These are phyloP conservation scores for Hericium coralloides DNA, from an alignment of 768 basidiomycete species.

Conservation along the genomic window DNA sequence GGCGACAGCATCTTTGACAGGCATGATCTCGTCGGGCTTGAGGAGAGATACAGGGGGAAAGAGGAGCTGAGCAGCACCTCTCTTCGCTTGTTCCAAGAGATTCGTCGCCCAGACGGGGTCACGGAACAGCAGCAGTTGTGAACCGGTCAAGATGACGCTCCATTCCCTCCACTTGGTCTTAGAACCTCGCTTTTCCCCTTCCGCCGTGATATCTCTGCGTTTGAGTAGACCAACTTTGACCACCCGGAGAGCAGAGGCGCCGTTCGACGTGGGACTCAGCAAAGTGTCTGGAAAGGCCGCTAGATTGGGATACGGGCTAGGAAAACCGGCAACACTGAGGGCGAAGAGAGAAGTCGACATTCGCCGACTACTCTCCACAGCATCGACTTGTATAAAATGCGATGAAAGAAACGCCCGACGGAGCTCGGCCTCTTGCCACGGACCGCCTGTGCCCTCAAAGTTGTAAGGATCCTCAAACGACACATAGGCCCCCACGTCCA, in stretches of 20 bases:
- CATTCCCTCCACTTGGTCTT: conserved; percentile 86
- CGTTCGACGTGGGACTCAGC: conserved; percentile 20
- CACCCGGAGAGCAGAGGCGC: conserved; percentile 49
- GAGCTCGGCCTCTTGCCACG: conserved; percentile 61
- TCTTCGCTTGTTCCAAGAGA: conserved; percentile 35
- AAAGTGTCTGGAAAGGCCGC: conserved; percentile 20
- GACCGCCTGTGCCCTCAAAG: conserved; percentile 54
- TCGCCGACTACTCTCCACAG: conserved; percentile 23
- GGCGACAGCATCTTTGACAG: conserved; percentile 71
- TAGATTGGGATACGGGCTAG: conserved; percentile 13
- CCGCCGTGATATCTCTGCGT: conserved; percentile 71
- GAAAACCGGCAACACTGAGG: conserved; percentile 28
- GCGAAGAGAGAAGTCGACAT: conserved; percentile 32
- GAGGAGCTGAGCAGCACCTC: conserved; percentile 23
- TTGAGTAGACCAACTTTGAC: conserved; percentile 75
- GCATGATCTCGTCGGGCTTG: conserved; percentile 80
- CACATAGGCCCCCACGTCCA: conserved; percentile 51
- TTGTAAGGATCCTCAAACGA: conserved; percentile 57
- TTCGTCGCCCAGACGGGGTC: conserved; percentile 49
- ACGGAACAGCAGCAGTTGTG: conserved; percentile 86
- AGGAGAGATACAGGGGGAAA: conserved; percentile 36
- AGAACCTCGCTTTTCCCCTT: conserved; percentile 65
- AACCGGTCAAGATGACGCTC: conserved; percentile 79
- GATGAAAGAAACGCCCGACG: conserved; percentile 57
- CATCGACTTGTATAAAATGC: conserved; percentile 44